Base-by-base conservation (phyloP, 1,139 yeast genomes). In the Pichiaceae sp. region DNA sequence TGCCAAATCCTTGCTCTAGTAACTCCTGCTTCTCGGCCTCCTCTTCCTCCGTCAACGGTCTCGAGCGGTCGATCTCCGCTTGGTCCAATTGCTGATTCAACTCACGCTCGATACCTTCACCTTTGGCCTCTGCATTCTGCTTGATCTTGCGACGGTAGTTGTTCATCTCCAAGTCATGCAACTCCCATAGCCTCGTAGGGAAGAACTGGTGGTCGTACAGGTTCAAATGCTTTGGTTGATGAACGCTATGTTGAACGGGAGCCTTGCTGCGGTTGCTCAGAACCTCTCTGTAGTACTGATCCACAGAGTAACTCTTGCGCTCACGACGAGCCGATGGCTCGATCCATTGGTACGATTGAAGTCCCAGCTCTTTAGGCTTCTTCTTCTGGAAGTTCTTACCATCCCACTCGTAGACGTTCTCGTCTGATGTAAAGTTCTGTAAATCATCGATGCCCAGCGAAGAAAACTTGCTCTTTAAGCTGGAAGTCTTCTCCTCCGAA, bases 351-450 rank as follows among this genome's bases (percentile, higher is more conserved):
- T 72, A 17, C 29, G 56, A 57, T 2, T 27, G 26, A 20, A 62
- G 51, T 21, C 65, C 61, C 16, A 42, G 33, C 12, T 33, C 33
- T 63, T 29, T 68, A 56, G 33, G 63, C 28, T 68, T 69, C 47
- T 78, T 78, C 64, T 80, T 81, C 57, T 79, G 79, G 62, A 81
- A 82, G 51, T 79, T 81, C 45, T 79, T 78, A 34, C 94, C 94
- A 56, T 82, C 79, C 94, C 94, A 82, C 57, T 82, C 91, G 56
- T 82, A 82, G 6, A 84, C 87, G 2, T 87, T 78, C 15, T 50
- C 51, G 34, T 68, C 72, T 33, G 75, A 72, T 20, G 77, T 68
- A 51, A 79, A 81, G 51, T 80, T 80, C 50, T 82, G 93, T 41
- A 82, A 64, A 37, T 86, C 94, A 57, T 78, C 85, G 41, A 82